phyloP scores from a whole-genome alignment of 2,329 filamentous ascomycete genomes.

The Thelonectria discophora region DNA sequence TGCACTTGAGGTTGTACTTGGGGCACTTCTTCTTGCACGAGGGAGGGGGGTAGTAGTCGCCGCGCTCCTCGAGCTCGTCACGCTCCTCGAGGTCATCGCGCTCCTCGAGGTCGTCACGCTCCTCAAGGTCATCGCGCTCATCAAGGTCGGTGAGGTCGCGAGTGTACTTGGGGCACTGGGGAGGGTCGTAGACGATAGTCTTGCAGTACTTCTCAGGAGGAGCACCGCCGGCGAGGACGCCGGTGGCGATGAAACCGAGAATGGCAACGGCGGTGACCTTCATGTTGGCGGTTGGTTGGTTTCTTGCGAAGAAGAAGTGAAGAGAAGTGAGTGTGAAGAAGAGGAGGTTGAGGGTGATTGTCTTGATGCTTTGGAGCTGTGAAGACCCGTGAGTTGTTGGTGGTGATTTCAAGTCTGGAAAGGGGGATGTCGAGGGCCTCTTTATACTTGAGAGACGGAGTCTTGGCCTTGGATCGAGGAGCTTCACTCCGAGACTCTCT shows the following conservation, averaged over 20 bases:
- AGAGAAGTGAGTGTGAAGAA: neutral
- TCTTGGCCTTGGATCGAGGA: neutral
- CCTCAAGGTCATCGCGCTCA: slow-evolving; percentile 10
- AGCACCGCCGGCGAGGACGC: slow-evolving; percentile 24
- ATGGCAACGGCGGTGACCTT: slow-evolving; percentile 8
- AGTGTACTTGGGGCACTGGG: slow-evolving; percentile 16
- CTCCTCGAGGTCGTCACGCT: slow-evolving; percentile 21
- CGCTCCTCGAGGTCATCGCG: slow-evolving; percentile 1
- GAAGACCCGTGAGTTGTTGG: slow-evolving; percentile 11
- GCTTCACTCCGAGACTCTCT: neutral
- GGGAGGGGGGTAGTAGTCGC: slow-evolving; percentile 5
- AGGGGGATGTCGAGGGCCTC: slow-evolving; percentile 5
- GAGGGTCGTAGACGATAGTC: slow-evolving; percentile 22
- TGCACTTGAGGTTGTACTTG: slow-evolving; percentile 30
- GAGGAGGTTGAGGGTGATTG: neutral
- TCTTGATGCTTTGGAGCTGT: slow-evolving; percentile 14
- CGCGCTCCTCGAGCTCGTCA: slow-evolving; percentile 15
- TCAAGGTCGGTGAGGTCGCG: slow-evolving; percentile 14
- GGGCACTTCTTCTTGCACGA: slow-evolving; percentile 34
- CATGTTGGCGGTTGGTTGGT: neutral
- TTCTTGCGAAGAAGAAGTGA: neutral
- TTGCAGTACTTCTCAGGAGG: slow-evolving; percentile 14
- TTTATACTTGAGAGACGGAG: slow-evolving; percentile 6
- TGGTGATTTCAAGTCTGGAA: slow-evolving; percentile 15
- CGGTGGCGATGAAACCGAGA: slow-evolving; percentile 30